Evolutionary conservation across 2,329 filamentous ascomycete genomes (phyloP), one percentile per base, ranked within the genome.

Genomic region (Trichophyton verrucosum): DNA sequence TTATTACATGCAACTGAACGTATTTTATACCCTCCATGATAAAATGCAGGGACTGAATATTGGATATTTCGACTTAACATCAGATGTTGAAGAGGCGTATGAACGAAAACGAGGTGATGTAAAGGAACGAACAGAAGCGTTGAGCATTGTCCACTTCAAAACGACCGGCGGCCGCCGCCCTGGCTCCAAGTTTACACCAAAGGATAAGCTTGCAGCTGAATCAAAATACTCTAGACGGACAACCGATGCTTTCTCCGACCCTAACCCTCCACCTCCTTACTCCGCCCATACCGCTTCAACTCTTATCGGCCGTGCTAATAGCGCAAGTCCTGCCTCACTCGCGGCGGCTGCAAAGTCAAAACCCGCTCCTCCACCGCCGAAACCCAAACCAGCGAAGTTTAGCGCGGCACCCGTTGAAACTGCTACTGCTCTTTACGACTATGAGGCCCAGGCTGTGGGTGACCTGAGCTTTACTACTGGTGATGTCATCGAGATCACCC

Each of bases 1-100:
- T 78, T 99, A 99, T 77, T 99, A 97, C 80, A 99, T 99, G 94
- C 94, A 99, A 75, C 83, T 99, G 66, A 99, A 99, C 75, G 89
- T 99, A 66, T 99, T 97, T 75, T 99, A 99, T 76, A 99, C 94
- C 0, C 81, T 99, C 60, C 94, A 99, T 73, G 92, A 97, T 76
- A 90, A 87, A 76, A 99, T 99, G 94, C 94, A 99, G 77, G 85
- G 82, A 66, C 91, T 95, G 73, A 91, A 97, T 70, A 99, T 99
- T 71, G 91, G 91, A 64, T 99, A 99, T 77, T 99, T 99, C 74
- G 89, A 99, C 73, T 82, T 99, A 58, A 89, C 88, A 1, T 81
- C 89, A 36, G 91, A 95, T 69, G 87, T 99, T 49, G 90, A 96
- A 73, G 92, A 92, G 65, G 91, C 90, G 11, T 99, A 95, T 73